These are phyloP conservation scores for Helotiales sp. DNA, from an alignment of 2,329 filamentous ascomycete species.

Conservation along the genomic window DNA sequence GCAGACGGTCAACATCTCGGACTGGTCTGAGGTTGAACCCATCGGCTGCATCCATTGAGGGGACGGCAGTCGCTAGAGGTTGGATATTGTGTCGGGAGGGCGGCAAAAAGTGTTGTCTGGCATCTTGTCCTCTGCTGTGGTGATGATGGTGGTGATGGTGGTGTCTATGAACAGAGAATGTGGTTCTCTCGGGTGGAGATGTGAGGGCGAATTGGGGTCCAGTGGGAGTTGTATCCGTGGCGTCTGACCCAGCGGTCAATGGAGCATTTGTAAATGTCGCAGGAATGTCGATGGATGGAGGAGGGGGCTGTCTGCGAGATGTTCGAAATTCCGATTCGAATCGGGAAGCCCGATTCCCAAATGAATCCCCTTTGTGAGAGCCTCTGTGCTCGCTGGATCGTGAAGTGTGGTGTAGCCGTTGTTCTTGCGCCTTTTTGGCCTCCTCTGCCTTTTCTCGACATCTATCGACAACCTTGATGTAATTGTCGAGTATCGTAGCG, in stretches of 20 bases:
- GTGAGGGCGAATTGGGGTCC: conserved; percentile 66
- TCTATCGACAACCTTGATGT: conserved; percentile 94
- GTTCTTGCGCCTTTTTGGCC: conserved; percentile 64
- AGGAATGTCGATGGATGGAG: conserved; percentile 82
- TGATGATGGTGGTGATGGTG: conserved; percentile 59
- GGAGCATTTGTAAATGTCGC: conserved; percentile 56
- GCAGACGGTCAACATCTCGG: conserved; percentile 80
- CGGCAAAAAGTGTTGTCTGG: conserved; percentile 54
- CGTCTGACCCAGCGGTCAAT: conserved; percentile 52
- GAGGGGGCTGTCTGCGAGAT: conserved; percentile 78
- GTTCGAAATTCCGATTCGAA: conserved; percentile 64
- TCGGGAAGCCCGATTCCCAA: conserved; percentile 58
- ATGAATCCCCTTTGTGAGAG: conserved; percentile 47
- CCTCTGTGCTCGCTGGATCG: conserved; percentile 38
- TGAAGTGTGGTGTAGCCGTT: conserved; percentile 45
- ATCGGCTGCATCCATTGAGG: conserved; percentile 71
- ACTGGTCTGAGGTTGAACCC: conserved; percentile 77
- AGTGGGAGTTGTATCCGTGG: conserved; percentile 66
- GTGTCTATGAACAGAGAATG: conserved; percentile 60
- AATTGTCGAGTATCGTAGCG: conserved; percentile 96
- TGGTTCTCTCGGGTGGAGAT: conserved; percentile 73
- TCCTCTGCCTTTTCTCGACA: conserved; percentile 87
- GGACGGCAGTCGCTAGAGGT: conserved; percentile 69
- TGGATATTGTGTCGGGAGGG: conserved; percentile 62
- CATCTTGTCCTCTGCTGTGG: conserved; percentile 58